Percentiles rank a stretch among this genome's conserved stretches.
phyloP scores from a whole-genome alignment of 1,139 yeast genomes.

The Trichomonascaceae sp. region DNA sequence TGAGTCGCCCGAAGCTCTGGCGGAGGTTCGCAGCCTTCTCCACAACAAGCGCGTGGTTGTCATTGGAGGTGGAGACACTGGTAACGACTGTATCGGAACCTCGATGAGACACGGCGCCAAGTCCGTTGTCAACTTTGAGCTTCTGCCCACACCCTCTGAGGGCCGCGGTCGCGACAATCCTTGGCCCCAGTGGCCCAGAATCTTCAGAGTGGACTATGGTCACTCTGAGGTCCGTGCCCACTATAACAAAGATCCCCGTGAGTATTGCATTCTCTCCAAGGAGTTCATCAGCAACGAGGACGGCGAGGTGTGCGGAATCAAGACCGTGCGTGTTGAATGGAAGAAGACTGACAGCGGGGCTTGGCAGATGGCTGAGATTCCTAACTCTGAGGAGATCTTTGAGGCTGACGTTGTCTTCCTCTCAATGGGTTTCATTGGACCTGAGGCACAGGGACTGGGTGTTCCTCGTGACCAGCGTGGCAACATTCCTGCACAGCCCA shows the following conservation, averaged over 20 bases:
- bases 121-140: slow-evolving; percentile 89
- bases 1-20: slow-evolving; percentile 50
- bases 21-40: slow-evolving; percentile 55
- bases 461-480: slow-evolving; percentile 77
- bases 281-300: slow-evolving; percentile 91
- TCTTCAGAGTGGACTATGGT: slow-evolving; percentile 96
- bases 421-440: slow-evolving; percentile 97
- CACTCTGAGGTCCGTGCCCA: slow-evolving; percentile 91
- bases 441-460: slow-evolving; percentile 70
- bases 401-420: slow-evolving; percentile 88
- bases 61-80: slow-evolving; percentile 99
- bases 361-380: slow-evolving; percentile 98
- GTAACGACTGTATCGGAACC: slow-evolving; percentile 98
- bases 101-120: slow-evolving; percentile 95
- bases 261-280: slow-evolving; percentile 86
- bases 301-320: slow-evolving; percentile 83
- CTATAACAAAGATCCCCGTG: slow-evolving; percentile 96
- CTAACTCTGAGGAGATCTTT: slow-evolving; percentile 87
- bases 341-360: slow-evolving; percentile 90
- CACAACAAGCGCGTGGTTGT: slow-evolving; percentile 87
- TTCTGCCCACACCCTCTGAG: slow-evolving; percentile 83
- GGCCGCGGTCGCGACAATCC: slow-evolving; percentile 90
- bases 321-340: slow-evolving; percentile 97
- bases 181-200: slow-evolving; percentile 99
- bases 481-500: slow-evolving; percentile 49